phyloP scores from a whole-genome alignment of 495 filamentous ascomycete genomes.

The Sporormia fimetaria region DNA sequence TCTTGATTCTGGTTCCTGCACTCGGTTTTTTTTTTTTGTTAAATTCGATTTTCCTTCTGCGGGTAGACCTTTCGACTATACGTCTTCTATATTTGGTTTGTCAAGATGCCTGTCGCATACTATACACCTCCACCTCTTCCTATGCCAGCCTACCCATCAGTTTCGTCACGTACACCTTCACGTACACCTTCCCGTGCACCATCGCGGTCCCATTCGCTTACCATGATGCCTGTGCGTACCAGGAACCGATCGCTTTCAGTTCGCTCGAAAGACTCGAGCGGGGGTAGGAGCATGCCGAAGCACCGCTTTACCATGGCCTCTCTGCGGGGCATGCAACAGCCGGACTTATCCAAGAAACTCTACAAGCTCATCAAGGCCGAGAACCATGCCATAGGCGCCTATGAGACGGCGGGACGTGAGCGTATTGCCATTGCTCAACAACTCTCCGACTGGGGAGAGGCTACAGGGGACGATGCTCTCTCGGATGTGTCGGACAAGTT shows the following conservation, averaged over 20 bases:
- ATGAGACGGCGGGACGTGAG: slow-evolving; percentile 72
- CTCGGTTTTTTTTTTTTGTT: not conserved
- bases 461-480: slow-evolving; percentile 72
- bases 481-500: slow-evolving; percentile 89
- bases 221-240: slow-evolving; percentile 18
- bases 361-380: slow-evolving; percentile 85
- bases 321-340: slow-evolving; percentile 69
- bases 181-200: slow-evolving; percentile 19
- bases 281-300: slow-evolving; percentile 31
- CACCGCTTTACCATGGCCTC: slow-evolving; percentile 68
- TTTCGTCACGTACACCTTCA: slow-evolving; percentile 20
- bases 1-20: slow-evolving; percentile 4
- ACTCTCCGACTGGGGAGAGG: slow-evolving; percentile 94
- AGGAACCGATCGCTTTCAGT: slow-evolving; percentile 36
- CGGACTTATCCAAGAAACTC: slow-evolving; percentile 72
- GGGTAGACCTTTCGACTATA: not conserved
- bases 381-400: slow-evolving; percentile 69
- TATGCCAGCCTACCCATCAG: slow-evolving; percentile 18
- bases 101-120: not conserved
- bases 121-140: slow-evolving; percentile 20
- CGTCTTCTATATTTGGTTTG: not conserved
- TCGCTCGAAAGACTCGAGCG: slow-evolving; percentile 31
- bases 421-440: slow-evolving; percentile 73
- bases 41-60: slow-evolving; percentile 4
- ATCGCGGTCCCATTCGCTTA: slow-evolving; percentile 25